Evolutionary conservation across 1,284 basidiomycete genomes (phyloP).

Genomic region (Sanguinoderma infundibulare): DNA sequence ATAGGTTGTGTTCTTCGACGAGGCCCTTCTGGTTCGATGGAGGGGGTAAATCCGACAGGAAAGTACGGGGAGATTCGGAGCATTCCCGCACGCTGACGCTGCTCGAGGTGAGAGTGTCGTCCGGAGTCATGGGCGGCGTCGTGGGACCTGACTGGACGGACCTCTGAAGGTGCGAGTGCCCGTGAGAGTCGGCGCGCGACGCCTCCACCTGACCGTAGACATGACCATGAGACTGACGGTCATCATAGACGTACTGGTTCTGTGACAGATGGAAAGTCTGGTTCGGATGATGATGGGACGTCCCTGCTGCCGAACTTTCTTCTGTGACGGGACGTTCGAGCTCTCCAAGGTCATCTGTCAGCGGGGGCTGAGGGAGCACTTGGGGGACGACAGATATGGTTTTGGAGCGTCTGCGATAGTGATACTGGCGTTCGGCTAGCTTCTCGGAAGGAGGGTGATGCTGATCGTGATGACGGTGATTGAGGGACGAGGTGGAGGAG

Average conservation of each 20-base stretch:
- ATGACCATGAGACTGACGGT: slow-evolving; percentile 37
- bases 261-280: slow-evolving; percentile 16
- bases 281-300: slow-evolving; percentile 6
- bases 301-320: slow-evolving; percentile 8
- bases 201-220: slow-evolving; percentile 25
- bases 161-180: slow-evolving; percentile 20
- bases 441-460: slow-evolving; percentile 17
- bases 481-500: slow-evolving; percentile 14
- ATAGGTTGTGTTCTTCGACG: slow-evolving; percentile 9
- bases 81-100: slow-evolving; percentile 29
- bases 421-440: slow-evolving; percentile 24
- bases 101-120: slow-evolving; percentile 35
- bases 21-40: slow-evolving; percentile 18
- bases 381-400: slow-evolving; percentile 26
- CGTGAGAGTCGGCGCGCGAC: slow-evolving; percentile 18
- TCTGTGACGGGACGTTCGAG: slow-evolving; percentile 7
- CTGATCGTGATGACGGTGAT: slow-evolving; percentile 20
- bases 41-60: slow-evolving; percentile 25
- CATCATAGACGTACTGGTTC: slow-evolving; percentile 36
- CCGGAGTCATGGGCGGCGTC: slow-evolving; percentile 38
- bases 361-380: slow-evolving; percentile 9
- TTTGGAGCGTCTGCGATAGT: slow-evolving; percentile 35
- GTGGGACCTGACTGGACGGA: slow-evolving; percentile 25
- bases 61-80: slow-evolving; percentile 25
- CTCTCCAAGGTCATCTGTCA: slow-evolving; percentile 1